phyloP scores from a whole-genome alignment of 257 asterid species.

The Marsdenia floribunda region DNA sequence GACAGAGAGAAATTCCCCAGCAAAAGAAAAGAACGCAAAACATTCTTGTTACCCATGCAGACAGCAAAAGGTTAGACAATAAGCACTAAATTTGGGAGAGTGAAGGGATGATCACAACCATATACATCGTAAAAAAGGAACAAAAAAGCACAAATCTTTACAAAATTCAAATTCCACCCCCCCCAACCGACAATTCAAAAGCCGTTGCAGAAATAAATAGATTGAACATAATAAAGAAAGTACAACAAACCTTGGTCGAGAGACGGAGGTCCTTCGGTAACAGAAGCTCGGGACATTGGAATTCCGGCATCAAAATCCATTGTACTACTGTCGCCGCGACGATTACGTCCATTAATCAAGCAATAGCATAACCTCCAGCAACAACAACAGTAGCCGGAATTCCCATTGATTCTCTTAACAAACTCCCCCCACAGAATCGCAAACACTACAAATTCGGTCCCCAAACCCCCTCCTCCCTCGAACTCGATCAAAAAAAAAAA shows the following conservation, averaged over 20 bases:
- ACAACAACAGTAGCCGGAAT: slow-evolving; percentile 23
- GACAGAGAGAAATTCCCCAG: not conserved
- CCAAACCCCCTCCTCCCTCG: slow-evolving; percentile 7
- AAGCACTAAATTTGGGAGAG: not conserved
- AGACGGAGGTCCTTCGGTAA: slow-evolving; percentile 50
- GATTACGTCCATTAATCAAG: slow-evolving; percentile 19
- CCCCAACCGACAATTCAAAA: slow-evolving; percentile 2
- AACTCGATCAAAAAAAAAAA: slow-evolving; percentile 3
- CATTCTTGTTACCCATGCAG: not conserved
- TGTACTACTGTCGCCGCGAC: slow-evolving; percentile 2
- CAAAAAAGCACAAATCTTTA: not conserved
- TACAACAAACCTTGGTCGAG: slow-evolving; percentile 32
- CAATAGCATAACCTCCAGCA: not conserved
- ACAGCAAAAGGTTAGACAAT: not conserved
- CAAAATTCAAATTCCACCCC: not conserved
- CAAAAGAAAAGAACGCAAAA: not conserved
- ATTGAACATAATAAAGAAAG: slow-evolving; percentile 11
- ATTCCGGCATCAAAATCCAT: slow-evolving; percentile 42
- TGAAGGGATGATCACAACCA: slow-evolving; percentile 13
- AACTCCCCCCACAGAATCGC: not conserved
- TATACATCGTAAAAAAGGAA: not conserved
- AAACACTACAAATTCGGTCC: not conserved
- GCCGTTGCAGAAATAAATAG: not conserved
- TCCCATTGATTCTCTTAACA: slow-evolving; percentile 21
- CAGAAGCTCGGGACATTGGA: slow-evolving; percentile 52